Base-by-base conservation (phyloP, 179 eudicot species). In the Silene noctiflora region DNA sequence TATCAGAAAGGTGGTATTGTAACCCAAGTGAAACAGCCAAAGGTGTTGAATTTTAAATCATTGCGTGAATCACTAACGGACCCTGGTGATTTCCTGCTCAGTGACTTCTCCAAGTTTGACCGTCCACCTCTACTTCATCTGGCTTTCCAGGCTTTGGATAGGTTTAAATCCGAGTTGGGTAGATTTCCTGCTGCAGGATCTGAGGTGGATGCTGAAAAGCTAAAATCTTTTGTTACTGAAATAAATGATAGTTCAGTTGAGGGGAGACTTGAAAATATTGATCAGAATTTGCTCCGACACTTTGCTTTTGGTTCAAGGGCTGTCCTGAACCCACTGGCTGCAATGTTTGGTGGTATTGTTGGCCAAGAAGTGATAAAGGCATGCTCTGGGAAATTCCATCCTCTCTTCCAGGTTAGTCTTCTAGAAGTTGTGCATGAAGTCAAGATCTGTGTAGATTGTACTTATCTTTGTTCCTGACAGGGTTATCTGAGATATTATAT, bases 31-130 rank as follows among this genome's bases (percentile, higher is more conserved):
- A 51, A 51, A 51, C 58, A 51, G 19, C 58, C 58, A 51, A 51
- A 51, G 58, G 58, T 51, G 58, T 2, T 51, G 58, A 51, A 51
- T 16, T 51, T 51, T 51, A 51, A 11, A 51, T 51, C 58, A 51
- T 51, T 51, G n/a, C 58, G 58, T 51, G 58, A 51, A 14, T 51
- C 58, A 13, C 58, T 51, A 51, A 51, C 58, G 4, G 58, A 51
- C 58, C 58, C 58, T 16, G 58, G 58, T 51, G 58, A 51, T 51
- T 51, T 51, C 58, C 58, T 51, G 58, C 58, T 51, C 58, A 51
- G 58, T 16, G 58, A 51, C 58, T 51, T 51, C 58, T 51, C 58
- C 58, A 51, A 51, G 58, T 51, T 51, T 16, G 58, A 51, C 58
- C 58, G 58, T 13, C 58, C 58, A 51, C 58, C 58, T 51, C 58